Percentiles rank a stretch among this genome's conserved stretches.
Conservation (phyloP, 352 stramenopile genomes). For the Phytophthora palmivora region DNA sequence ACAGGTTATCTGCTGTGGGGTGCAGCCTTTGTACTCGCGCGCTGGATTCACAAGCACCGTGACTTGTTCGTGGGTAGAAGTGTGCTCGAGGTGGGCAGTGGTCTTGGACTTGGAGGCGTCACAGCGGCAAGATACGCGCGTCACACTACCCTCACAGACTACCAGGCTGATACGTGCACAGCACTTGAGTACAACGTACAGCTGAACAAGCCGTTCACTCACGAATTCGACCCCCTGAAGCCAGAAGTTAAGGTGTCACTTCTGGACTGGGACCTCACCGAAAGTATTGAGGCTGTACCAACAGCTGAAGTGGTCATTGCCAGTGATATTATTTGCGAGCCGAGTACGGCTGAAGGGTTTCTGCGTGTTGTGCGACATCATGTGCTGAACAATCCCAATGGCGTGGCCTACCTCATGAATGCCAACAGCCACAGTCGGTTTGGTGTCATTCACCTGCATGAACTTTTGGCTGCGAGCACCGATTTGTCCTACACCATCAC, state of each 20-base stretch:
- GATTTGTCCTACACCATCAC: slow-evolving; percentile 81
- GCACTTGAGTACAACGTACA: slow-evolving; percentile 83
- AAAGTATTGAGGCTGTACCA: slow-evolving; percentile 60
- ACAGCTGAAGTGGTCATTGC: slow-evolving; percentile 86
- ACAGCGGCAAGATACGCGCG: slow-evolving; percentile 72
- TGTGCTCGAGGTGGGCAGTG: slow-evolving; percentile 85
- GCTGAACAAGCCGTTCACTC: slow-evolving; percentile 77
- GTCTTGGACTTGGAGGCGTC: slow-evolving; percentile 82
- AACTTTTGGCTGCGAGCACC: slow-evolving; percentile 56
- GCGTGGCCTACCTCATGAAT: slow-evolving; percentile 88
- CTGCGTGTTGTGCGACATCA: slow-evolving; percentile 76
- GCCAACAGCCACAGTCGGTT: slow-evolving; percentile 89
- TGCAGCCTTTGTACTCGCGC: slow-evolving; percentile 78
- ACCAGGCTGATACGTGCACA: slow-evolving; percentile 82
- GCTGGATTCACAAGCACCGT: slow-evolving; percentile 83
- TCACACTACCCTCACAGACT: slow-evolving; percentile 79
- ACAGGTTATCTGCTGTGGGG: slow-evolving; percentile 89
- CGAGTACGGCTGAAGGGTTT: slow-evolving; percentile 88
- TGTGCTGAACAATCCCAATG: slow-evolving; percentile 43
- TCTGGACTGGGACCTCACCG: slow-evolving; percentile 81
- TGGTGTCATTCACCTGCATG: slow-evolving; percentile 76
- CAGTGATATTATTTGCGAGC: slow-evolving; percentile 90
- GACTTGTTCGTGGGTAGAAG: slow-evolving; percentile 75
- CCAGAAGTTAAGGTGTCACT: slow-evolving; percentile 58
- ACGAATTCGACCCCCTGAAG: slow-evolving; percentile 64